These are phyloP conservation scores for Stenogyne calaminthoides DNA, from an alignment of 305 asterid species.

Conservation along the genomic window DNA sequence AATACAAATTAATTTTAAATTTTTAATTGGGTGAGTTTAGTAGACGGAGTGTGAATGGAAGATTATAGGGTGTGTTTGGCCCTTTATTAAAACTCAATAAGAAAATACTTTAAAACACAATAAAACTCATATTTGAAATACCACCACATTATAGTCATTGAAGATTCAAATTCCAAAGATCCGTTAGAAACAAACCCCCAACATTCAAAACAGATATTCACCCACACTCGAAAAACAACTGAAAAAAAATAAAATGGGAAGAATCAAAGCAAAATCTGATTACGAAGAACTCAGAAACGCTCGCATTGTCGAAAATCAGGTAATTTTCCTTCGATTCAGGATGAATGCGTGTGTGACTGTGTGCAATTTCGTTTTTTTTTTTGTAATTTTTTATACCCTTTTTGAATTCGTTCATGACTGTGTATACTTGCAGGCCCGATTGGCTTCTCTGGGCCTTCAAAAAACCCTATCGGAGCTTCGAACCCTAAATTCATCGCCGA, in stretches of 20 bases:
- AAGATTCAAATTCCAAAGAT: conserved; percentile 26
- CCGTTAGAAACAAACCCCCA: conserved; percentile 2
- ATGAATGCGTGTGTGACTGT: background rate
- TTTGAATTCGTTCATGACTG: background rate
- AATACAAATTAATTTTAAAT: too few relatives aligned
- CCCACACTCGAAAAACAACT: background rate
- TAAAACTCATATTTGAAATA: too few relatives aligned
- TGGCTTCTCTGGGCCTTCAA: conserved; percentile 64
- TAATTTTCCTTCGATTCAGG: background rate
- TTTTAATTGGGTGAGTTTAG: too few relatives aligned
- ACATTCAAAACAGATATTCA: background rate
- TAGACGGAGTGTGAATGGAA: too few relatives aligned
- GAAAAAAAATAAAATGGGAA: conserved; percentile 59
- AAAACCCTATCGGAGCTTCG: conserved; percentile 58
- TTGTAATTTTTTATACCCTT: background rate
- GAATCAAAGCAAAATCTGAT: conserved; percentile 46
- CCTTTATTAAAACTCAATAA: too few relatives aligned
- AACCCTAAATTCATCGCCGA: conserved; percentile 45
- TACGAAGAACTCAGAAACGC: conserved; percentile 69
- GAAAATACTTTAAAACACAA: too few relatives aligned
- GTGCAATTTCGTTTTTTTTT: background rate
- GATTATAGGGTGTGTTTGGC: too few relatives aligned
- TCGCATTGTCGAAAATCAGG: conserved; percentile 78
- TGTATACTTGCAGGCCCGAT: conserved; percentile 50
- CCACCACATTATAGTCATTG: background rate